These are phyloP conservation scores for Ceratonia siliqua DNA, from an alignment of 306 rosid genomes.

Conservation along the genomic window DNA sequence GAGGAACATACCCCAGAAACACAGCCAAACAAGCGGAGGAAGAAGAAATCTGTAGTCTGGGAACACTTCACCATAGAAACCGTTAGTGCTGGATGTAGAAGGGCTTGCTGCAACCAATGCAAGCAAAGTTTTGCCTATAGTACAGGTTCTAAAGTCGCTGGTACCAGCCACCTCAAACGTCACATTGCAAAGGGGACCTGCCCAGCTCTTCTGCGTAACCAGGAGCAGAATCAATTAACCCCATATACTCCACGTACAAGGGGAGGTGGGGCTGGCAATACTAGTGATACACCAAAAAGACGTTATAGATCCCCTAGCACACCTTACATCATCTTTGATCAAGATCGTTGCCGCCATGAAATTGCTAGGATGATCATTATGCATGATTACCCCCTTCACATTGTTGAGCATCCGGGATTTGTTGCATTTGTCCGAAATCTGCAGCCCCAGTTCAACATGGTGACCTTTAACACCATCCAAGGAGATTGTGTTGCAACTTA, in stretches of 20 bases:
- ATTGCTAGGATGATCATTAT: slow-evolving; percentile 95
- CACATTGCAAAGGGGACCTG: slow-evolving; percentile 95
- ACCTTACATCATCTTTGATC: slow-evolving; percentile 70
- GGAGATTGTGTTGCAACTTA: slow-evolving; percentile 97
- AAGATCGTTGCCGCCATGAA: slow-evolving; percentile 86
- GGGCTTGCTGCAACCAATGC: slow-evolving; percentile 94
- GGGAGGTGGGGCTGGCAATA: slow-evolving; percentile 43
- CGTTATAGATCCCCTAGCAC: slow-evolving; percentile 69
- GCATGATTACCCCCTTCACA: slow-evolving; percentile 97
- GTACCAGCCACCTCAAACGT: slow-evolving; percentile 95
- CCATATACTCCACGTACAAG: slow-evolving; percentile 66
- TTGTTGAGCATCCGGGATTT: slow-evolving; percentile 96
- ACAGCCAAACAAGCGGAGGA: slow-evolving; percentile 87
- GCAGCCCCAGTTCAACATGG: slow-evolving; percentile 91
- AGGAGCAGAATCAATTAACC: slow-evolving; percentile 57
- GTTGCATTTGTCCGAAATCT: slow-evolving; percentile 82
- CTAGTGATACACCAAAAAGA: slow-evolving; percentile 63
- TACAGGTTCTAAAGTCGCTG: slow-evolving; percentile 94
- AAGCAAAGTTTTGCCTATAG: slow-evolving; percentile 94
- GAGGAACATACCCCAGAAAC: slow-evolving; percentile 58
- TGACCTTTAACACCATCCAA: slow-evolving; percentile 86
- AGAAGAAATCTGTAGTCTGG: slow-evolving; percentile 91
- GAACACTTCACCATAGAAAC: slow-evolving; percentile 91
- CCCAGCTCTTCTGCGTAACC: slow-evolving; percentile 69
- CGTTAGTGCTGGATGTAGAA: slow-evolving; percentile 82